Base-by-base conservation (phyloP, 306 rosid genomes). In the Quercus variabilis region DNA sequence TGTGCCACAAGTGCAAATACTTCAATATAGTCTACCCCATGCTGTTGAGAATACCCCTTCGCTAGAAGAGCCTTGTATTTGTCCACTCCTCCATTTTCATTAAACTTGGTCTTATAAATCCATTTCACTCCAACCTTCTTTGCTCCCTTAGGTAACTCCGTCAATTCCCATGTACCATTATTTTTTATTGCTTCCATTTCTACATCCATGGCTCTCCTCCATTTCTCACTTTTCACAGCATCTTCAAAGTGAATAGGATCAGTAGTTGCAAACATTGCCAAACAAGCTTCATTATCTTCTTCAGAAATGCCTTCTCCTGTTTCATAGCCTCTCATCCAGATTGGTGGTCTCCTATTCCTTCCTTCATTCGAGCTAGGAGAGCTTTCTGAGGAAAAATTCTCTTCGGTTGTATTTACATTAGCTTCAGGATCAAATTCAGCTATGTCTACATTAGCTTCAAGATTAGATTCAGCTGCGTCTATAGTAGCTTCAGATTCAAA, bases 241-340 rank as follows among this genome's bases (percentile, higher is more conserved):
- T 74, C 31, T 55, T 55, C 15, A 38, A 14, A 59, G 55, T 13
- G 23, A 5, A 30, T 4, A 1, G 58, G 59, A 20, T 75, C 46
- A 6, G 17, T 6, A 15, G 30, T 14, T 23, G 4, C 6, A 33
- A 59, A 12, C 10, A 20, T 57, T 46, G 35, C 35, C 35, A 31
- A 31, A 31, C 1, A 1, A 31, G 1, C 43, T 58, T 56, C 12
- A 70, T 28, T 70, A 33, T 41, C 30, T 5, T 12, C 30, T 43
- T 12, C 10, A 20, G 5, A 21, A 1, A 23, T 41, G n/a, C 6
- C 68, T 58, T 33, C 13, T 6, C 76, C 25, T 49, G 60, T 72
- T 35, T 49, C 60, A 72, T 72, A 72, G 52, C 51, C 76, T 72
- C 52, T 31, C 23, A 72, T 72, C 76, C 76, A 25, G 6, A 72